Percentiles rank a stretch among this genome's conserved stretches.
Evolutionary conservation across 192 early-diverging fungal species (phyloP).

Genomic region (Chytriomyces hyalinus): DNA sequence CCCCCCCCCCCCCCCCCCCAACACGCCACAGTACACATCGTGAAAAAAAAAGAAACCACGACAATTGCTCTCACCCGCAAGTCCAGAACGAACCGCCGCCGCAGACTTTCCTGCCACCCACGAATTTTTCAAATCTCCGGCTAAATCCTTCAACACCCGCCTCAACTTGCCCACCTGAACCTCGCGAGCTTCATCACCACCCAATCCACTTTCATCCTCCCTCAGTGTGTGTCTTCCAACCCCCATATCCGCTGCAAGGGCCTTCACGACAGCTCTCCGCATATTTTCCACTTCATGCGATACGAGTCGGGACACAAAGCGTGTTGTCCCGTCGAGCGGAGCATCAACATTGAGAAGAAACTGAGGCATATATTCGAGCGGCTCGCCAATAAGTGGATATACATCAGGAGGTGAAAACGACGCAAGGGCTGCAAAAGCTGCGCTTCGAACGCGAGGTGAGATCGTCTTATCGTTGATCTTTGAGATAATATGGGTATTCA

Average conservation of each 20-base stretch:
- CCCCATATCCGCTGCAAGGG: slow-evolving; percentile 14
- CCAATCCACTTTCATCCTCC: neutral
- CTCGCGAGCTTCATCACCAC: neutral
- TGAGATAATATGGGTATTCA: neutral
- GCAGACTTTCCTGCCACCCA: slow-evolving; percentile 10
- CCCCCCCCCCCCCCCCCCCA: no score
- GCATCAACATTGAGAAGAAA: neutral
- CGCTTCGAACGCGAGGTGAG: neutral
- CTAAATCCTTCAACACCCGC: slow-evolving; percentile 11
- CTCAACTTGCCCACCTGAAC: neutral
- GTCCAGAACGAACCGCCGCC: slow-evolving; percentile 1
- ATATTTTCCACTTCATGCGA: slow-evolving; percentile 13
- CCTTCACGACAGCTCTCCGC: slow-evolving; percentile 21
- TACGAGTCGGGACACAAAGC: neutral
- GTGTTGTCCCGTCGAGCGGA: neutral
- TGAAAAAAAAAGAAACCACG: no score
- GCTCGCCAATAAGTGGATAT: neutral
- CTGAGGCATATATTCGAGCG: neutral
- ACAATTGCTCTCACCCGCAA: neutral
- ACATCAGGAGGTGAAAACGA: slow-evolving; percentile 19
- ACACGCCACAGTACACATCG: no score
- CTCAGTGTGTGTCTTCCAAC: neutral
- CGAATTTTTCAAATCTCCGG: neutral
- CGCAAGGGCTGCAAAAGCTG: neutral
- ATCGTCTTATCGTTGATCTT: neutral